A percentile compares a stretch with the other conserved stretches of the same genome.
These are phyloP conservation scores for Zangia roseola DNA, from an alignment of 768 basidiomycete species.

Conservation along the genomic window DNA sequence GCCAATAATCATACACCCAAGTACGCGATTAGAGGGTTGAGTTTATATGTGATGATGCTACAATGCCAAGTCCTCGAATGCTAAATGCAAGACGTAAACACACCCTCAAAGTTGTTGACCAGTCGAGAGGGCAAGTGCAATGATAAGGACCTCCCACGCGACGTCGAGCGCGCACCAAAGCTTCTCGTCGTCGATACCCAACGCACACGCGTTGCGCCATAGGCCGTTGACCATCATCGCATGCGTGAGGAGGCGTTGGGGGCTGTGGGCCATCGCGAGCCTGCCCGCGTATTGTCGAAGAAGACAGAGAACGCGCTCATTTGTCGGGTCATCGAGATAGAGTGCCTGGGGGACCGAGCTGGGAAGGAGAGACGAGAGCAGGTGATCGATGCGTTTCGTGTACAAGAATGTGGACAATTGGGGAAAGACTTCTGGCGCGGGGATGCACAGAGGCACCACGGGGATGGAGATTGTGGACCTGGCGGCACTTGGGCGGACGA, in stretches of 20 bases:
- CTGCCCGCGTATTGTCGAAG: conserved; percentile 18
- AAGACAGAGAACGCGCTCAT: conserved; percentile 5
- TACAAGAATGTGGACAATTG: conserved; percentile 68
- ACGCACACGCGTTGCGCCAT: conserved; percentile 49
- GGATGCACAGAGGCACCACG: conserved; percentile 67
- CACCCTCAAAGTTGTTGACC: conserved; percentile 18
- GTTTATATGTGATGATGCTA: not conserved
- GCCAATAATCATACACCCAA: conserved; percentile 26
- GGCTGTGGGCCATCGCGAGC: conserved; percentile 12
- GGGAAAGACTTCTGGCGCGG: conserved; percentile 67
- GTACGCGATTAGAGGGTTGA: conserved; percentile 7
- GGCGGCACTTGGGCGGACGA: conserved; percentile 6
- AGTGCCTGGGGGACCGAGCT: conserved; percentile 26
- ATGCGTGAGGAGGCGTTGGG: conserved; percentile 35
- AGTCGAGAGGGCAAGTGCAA: conserved; percentile 36
- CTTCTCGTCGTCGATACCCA: conserved; percentile 48
- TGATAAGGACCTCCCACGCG: conserved; percentile 49
- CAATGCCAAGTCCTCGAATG: conserved; percentile 13
- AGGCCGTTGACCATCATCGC: conserved; percentile 41
- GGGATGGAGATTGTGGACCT: conserved; percentile 43
- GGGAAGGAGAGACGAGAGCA: conserved; percentile 66
- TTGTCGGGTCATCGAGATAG: conserved; percentile 24
- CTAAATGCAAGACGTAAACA: not conserved
- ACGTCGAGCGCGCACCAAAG: conserved; percentile 49
- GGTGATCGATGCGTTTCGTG: conserved; percentile 54